A percentile compares a stretch with the other conserved stretches of the same genome.
Conservation (phyloP, 2,329 filamentous ascomycete genomes). For the Colletotrichum sojae region DNA sequence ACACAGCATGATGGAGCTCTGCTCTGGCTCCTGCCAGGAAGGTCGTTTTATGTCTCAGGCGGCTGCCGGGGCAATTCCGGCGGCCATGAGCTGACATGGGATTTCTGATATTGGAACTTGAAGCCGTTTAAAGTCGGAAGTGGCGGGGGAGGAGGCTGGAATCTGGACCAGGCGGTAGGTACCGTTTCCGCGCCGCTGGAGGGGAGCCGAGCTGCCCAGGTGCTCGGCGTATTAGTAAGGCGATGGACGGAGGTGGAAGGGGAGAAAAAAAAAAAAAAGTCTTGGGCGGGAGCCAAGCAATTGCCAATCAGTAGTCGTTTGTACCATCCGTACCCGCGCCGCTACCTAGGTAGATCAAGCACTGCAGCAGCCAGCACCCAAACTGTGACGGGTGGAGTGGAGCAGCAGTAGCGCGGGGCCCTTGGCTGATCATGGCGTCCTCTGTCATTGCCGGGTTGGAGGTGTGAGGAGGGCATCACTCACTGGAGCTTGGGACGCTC, state of each 20-base stretch:
- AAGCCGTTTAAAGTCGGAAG: slow-evolving; percentile 2
- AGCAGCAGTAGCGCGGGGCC: slow-evolving; percentile 15
- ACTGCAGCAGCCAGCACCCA: slow-evolving; percentile 1
- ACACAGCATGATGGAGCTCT: slow-evolving; percentile 7
- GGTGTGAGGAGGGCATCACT: slow-evolving; percentile 10
- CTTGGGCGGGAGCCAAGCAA: slow-evolving; percentile 29
- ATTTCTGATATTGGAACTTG: slow-evolving; percentile 7
- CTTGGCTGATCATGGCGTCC: slow-evolving; percentile 28
- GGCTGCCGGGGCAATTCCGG: background rate
- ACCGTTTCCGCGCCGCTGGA: slow-evolving; percentile 15
- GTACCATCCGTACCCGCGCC: slow-evolving; percentile 15
- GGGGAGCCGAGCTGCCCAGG: background rate
- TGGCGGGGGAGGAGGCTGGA: slow-evolving; percentile 21
- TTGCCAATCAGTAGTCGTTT: slow-evolving; percentile 15
- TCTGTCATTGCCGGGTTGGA: slow-evolving; percentile 3
- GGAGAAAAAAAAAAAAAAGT: background rate
- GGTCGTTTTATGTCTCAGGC: background rate
- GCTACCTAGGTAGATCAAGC: background rate
- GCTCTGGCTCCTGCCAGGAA: slow-evolving; percentile 5
- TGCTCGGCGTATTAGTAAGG: background rate
- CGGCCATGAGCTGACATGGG: slow-evolving; percentile 11
- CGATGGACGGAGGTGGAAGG: background rate
- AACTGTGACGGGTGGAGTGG: slow-evolving; percentile 19
- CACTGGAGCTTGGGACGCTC: slow-evolving; percentile 37
- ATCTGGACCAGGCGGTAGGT: slow-evolving; percentile 11